phyloP scores from a whole-genome alignment of 345 rosid species.

The Reutealis trisperma region DNA sequence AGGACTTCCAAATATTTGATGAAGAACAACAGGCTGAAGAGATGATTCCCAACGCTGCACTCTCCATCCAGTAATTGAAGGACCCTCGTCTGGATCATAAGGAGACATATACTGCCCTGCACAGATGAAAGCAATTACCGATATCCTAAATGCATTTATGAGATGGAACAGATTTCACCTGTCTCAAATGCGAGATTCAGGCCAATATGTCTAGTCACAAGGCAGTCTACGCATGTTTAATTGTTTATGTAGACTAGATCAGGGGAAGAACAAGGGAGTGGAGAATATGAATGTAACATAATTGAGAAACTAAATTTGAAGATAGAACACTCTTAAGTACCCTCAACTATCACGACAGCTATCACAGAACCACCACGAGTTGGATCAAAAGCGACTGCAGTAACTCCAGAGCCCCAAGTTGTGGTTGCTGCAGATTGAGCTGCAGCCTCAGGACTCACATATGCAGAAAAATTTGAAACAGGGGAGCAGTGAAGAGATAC shows the following conservation, averaged over 20 bases:
- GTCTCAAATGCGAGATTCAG: background rate
- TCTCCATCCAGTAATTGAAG: constrained; percentile 99
- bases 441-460: constrained; percentile 99
- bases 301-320: background rate
- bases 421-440: constrained; percentile 97
- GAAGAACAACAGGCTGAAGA: constrained; percentile 95
- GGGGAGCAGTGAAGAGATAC: constrained; percentile 92
- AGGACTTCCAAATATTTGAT: constrained; percentile 95
- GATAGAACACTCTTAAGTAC: constrained; percentile 37
- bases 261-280: background rate
- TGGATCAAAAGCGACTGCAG: constrained; percentile 99
- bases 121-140: constrained; percentile 17
- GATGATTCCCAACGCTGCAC: constrained; percentile 99
- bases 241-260: background rate
- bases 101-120: constrained; percentile 99
- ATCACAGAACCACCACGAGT: constrained; percentile 97
- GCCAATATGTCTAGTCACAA: background rate
- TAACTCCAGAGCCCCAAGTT: constrained; percentile 99
- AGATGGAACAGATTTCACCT: background rate
- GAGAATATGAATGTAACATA: background rate
- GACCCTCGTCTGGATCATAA: constrained; percentile 99
- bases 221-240: background rate
- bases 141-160: constrained; percentile 8
- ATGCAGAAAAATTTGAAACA: constrained; percentile 97
- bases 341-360: constrained; percentile 97